Conservation (phyloP, 805 yeast genomes). For the Yueomyces sp. region DNA sequence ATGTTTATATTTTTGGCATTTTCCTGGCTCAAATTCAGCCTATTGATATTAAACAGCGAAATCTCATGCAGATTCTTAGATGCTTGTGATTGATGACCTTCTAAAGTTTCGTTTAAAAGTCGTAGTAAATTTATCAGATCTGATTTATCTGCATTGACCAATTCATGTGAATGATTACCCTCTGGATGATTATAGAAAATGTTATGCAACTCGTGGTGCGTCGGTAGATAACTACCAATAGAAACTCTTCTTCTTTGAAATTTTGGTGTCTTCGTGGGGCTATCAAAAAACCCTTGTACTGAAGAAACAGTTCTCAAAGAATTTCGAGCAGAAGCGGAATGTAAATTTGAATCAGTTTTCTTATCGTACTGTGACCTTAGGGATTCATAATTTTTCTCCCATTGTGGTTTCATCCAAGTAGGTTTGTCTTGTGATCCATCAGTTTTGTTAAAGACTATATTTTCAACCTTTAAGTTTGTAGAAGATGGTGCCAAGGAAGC, state of each 20-base stretch:
- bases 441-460: neutral
- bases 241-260: neutral
- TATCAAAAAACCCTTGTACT: neutral
- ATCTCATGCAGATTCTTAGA: slow-evolving; percentile 23
- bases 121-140: slow-evolving; percentile 19
- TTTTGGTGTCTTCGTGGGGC: neutral
- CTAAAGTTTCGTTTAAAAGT: slow-evolving; percentile 21
- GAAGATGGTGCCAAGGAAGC: slow-evolving; percentile 2
- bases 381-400: neutral
- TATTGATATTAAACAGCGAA: slow-evolving; percentile 21
- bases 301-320: neutral
- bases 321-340: neutral
- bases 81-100: slow-evolving; percentile 16
- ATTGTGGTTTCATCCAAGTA: neutral
- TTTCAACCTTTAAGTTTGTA: neutral
- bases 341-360: neutral
- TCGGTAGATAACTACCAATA: neutral
- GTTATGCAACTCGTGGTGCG: neutral
- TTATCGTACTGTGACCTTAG: neutral
- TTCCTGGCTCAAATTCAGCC: slow-evolving; percentile 14
- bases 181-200: slow-evolving; percentile 5
- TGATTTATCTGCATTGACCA: slow-evolving; percentile 13
- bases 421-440: neutral
- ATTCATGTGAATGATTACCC: slow-evolving; percentile 7
- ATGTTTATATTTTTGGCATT: slow-evolving; percentile 3